Percentiles rank a stretch among this genome's conserved stretches.
Conservation (phyloP, 192 early-diverging fungal genomes). For the Backusella luteola region DNA sequence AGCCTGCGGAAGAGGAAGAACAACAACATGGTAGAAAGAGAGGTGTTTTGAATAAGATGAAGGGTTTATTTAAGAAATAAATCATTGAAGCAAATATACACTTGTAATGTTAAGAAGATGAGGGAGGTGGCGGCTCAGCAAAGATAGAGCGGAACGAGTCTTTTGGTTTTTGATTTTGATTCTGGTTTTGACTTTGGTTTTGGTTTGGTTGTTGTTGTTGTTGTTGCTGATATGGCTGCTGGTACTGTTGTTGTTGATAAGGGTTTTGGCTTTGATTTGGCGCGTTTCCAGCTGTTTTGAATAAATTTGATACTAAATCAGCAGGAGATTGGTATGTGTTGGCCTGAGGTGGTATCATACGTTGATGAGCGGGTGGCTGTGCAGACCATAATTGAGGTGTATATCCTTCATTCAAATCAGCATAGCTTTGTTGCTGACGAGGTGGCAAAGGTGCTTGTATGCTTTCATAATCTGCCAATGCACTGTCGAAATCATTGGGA, state of each 20-base stretch:
- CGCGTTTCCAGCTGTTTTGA: background rate
- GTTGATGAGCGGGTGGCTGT: background rate
- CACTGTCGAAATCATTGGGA: slow-evolving; percentile 5
- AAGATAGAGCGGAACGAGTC: background rate
- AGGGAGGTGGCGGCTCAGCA: background rate
- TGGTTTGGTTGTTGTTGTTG: background rate
- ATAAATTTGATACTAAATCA: background rate
- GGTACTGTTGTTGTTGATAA: background rate
- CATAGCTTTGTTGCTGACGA: slow-evolving; percentile 17
- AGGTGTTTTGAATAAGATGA: slow-evolving; percentile 25
- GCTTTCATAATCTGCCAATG: slow-evolving; percentile 9
- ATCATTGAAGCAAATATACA: background rate
- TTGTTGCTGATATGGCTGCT: background rate
- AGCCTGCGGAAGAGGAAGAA: background rate
- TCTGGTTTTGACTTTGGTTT: slow-evolving; percentile 20
- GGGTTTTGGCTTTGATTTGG: background rate
- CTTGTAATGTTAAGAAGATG: background rate
- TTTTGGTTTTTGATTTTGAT: slow-evolving; percentile 9
- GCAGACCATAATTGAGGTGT: background rate
- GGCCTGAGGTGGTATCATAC: background rate
- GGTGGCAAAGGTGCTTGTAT: background rate
- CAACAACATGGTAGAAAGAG: background rate
- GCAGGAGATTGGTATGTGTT: background rate
- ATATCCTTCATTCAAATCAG: background rate
- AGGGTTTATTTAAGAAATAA: slow-evolving; percentile 33